Conservation (phyloP, 2,329 filamentous ascomycete species). For the Penicillium digitatum region DNA sequence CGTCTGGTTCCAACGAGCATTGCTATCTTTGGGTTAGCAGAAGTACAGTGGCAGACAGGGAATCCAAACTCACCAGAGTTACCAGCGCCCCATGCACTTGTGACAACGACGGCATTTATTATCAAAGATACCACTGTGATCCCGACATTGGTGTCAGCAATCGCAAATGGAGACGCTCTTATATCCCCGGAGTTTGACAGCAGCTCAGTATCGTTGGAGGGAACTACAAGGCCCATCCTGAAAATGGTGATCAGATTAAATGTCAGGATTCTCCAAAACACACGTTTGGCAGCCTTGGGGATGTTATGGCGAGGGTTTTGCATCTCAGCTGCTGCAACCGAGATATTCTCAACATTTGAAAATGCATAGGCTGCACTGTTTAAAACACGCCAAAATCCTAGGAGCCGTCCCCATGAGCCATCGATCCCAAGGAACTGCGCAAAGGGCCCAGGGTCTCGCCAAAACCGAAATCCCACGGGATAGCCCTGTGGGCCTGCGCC, state of each 20-base stretch:
- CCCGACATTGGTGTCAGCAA: constrained; percentile 45
- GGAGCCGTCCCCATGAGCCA: constrained; percentile 46
- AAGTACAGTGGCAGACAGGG: neutral
- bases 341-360: constrained; percentile 44
- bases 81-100: constrained; percentile 35
- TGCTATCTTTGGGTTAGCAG: neutral
- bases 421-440: constrained; percentile 38
- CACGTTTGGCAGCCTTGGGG: constrained; percentile 49
- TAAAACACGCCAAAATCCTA: constrained; percentile 35
- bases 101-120: constrained; percentile 4
- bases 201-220: constrained; percentile 45
- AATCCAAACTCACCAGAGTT: constrained; percentile 28
- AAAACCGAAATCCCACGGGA: constrained; percentile 41
- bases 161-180: constrained; percentile 22
- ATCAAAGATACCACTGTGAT: constrained; percentile 18
- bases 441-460: constrained; percentile 41
- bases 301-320: constrained; percentile 48
- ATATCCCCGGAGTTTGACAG: constrained; percentile 22
- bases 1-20: constrained; percentile 33
- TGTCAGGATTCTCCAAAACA: constrained; percentile 51
- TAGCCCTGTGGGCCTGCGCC: constrained; percentile 31
- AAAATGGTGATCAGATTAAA: constrained; percentile 54
- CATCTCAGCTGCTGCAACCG: constrained; percentile 50
- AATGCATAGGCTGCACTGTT: constrained; percentile 15
- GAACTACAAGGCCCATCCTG: constrained; percentile 41